phyloP scores from a whole-genome alignment of 768 basidiomycete genomes.

The Kwoniella pini region DNA sequence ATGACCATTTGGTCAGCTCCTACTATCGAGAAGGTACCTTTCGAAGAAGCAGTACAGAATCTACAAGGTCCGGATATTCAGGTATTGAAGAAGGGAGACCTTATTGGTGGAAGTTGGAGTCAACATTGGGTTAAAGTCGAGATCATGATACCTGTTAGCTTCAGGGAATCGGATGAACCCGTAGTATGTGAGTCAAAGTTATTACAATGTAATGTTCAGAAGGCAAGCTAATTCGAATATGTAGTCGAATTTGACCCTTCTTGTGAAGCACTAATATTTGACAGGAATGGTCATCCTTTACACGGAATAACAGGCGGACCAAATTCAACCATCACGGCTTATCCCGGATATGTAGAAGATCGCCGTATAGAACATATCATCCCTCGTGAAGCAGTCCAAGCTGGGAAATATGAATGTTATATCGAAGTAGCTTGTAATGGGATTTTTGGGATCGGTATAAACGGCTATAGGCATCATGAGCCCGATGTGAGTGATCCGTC shows the following conservation, averaged over 20 bases:
- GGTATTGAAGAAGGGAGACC: constrained; percentile 78
- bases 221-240: too few species aligned
- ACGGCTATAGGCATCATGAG: constrained; percentile 44
- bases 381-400: constrained; percentile 63
- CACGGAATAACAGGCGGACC: constrained; percentile 61
- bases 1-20: constrained; percentile 89
- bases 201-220: too few species aligned
- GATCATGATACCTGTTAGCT: constrained; percentile 71
- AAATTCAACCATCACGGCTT: constrained; percentile 16
- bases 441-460: constrained; percentile 78
- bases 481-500: constrained; percentile 16
- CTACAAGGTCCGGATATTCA: not conserved
- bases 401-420: constrained; percentile 57
- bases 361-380: constrained; percentile 94
- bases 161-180: constrained; percentile 69
- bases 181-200: constrained; percentile 60
- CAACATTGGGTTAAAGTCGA: constrained; percentile 95
- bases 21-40: constrained; percentile 72
- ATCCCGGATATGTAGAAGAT: constrained; percentile 56
- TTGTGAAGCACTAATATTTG: constrained; percentile 89
- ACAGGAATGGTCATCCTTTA: constrained; percentile 69
- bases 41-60: constrained; percentile 66
- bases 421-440: constrained; percentile 62
- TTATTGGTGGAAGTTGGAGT: constrained; percentile 90
- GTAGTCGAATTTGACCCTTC: constrained; percentile 83